Percentiles rank a stretch among this genome's conserved stretches.
phyloP scores from a whole-genome alignment of 768 basidiomycete genomes.

The Termitomyces sp. region DNA sequence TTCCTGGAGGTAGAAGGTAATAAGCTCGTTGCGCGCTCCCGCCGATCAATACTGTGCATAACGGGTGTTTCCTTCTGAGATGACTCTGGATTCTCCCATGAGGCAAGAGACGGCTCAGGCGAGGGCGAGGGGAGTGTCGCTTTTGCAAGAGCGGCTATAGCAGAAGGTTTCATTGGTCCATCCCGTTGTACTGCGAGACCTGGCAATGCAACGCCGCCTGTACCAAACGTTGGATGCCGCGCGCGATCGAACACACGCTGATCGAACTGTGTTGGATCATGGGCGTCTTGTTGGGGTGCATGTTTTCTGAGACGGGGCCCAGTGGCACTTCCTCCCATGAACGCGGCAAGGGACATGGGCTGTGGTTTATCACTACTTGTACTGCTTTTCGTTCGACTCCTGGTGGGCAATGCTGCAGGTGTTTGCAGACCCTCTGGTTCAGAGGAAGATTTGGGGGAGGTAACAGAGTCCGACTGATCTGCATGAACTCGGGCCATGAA shows the following conservation, averaged over 20 bases:
- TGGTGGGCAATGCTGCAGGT: conserved; percentile 26
- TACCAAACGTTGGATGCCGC: conserved; percentile 75
- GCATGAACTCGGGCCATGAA: conserved; percentile 5
- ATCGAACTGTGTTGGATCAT: conserved; percentile 62
- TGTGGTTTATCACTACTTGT: conserved; percentile 21
- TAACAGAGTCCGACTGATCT: background rate
- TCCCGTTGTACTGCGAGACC: conserved; percentile 43
- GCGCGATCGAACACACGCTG: conserved; percentile 46
- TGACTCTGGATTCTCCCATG: background rate
- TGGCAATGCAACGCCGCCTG: conserved; percentile 71
- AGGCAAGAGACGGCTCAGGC: background rate
- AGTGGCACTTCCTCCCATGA: conserved; percentile 74
- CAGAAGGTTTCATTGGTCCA: conserved; percentile 6
- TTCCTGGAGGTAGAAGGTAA: background rate
- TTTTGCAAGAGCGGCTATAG: conserved; percentile 4
- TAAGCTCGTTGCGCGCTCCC: conserved; percentile 37
- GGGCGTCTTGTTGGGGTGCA: conserved; percentile 64
- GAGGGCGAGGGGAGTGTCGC: background rate
- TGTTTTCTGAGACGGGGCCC: conserved; percentile 72
- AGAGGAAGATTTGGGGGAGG: conserved; percentile 16
- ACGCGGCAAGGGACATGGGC: conserved; percentile 70
- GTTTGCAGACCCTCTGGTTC: conserved; percentile 43
- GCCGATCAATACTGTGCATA: conserved; percentile 8
- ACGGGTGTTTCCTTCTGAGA: background rate
- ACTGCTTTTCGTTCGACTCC: background rate